phyloP scores from a whole-genome alignment of 2,329 filamentous ascomycete species.

The Orbilia quercus region DNA sequence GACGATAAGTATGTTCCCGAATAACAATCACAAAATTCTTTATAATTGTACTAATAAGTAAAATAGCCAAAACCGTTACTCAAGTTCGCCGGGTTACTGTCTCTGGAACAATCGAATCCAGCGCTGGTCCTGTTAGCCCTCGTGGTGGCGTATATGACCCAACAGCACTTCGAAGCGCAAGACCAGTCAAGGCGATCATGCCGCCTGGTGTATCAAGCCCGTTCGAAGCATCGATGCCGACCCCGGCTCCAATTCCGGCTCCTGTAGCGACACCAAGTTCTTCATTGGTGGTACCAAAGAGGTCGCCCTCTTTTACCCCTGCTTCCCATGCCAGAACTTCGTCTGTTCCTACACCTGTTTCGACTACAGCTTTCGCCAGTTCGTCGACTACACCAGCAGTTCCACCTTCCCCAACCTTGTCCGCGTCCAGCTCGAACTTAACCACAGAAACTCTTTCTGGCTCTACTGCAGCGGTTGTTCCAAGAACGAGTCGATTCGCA shows the following conservation, averaged over 20 bases:
- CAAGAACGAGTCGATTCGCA: slow-evolving; percentile 26
- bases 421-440: slow-evolving; percentile 27
- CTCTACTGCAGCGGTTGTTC: slow-evolving; percentile 36
- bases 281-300: background rate
- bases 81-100: slow-evolving; percentile 43
- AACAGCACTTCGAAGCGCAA: slow-evolving; percentile 15
- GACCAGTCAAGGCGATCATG: slow-evolving; percentile 22
- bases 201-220: slow-evolving; percentile 3
- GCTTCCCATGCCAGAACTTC: no score
- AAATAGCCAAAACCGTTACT: slow-evolving; percentile 32
- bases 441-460: slow-evolving; percentile 40
- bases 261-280: background rate
- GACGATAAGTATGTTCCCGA: slow-evolving; percentile 29
- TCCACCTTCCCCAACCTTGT: slow-evolving; percentile 29
- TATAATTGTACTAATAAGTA: background rate
- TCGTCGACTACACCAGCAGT: background rate
- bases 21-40: background rate
- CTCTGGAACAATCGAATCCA: slow-evolving; percentile 20
- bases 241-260: background rate
- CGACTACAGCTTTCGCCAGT: background rate
- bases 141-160: slow-evolving; percentile 36
- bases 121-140: background rate
- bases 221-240: background rate
- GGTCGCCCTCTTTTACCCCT: background rate
- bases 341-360: background rate